phyloP scores from a whole-genome alignment of 2,329 filamentous ascomycete species.

The Lomentospora prolificans region DNA sequence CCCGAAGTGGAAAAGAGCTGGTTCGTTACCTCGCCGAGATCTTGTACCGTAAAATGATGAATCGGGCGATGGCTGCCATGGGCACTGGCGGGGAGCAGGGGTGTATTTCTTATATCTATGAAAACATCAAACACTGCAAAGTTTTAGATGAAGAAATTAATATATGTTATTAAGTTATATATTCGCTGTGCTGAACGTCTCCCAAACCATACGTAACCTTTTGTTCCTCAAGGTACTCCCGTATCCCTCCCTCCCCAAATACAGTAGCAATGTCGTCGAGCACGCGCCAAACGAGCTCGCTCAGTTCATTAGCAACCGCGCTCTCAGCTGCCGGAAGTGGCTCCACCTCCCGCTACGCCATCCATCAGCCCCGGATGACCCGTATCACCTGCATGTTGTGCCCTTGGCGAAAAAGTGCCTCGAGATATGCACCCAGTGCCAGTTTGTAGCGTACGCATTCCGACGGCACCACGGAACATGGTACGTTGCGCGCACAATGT shows the following conservation, averaged over 20 bases:
- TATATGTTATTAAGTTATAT: too few species aligned
- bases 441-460: slow-evolving; percentile 15
- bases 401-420: slow-evolving; percentile 14
- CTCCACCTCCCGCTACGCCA: slow-evolving; percentile 20
- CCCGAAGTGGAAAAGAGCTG: slow-evolving; percentile 18
- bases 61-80: slow-evolving; percentile 9
- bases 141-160: slow-evolving; percentile 16
- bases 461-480: slow-evolving; percentile 24
- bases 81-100: slow-evolving; percentile 13
- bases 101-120: slow-evolving; percentile 14
- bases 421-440: slow-evolving; percentile 14
- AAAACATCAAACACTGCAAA: slow-evolving; percentile 13
- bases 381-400: slow-evolving; percentile 10
- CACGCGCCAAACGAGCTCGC: slow-evolving; percentile 13
- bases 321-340: slow-evolving; percentile 16
- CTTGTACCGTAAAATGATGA: slow-evolving; percentile 17
- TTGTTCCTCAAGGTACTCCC: slow-evolving; percentile 9
- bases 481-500: slow-evolving; percentile 15
- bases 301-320: slow-evolving; percentile 16
- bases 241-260: slow-evolving; percentile 13
- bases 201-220: slow-evolving; percentile 1
- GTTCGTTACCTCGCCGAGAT: slow-evolving; percentile 22
- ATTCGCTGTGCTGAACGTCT: not conserved
- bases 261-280: slow-evolving; percentile 9
- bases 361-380: slow-evolving; percentile 15